These are phyloP conservation scores for Coemansia sp. DNA, from an alignment of 192 early-diverging fungal species.

Conservation along the genomic window DNA sequence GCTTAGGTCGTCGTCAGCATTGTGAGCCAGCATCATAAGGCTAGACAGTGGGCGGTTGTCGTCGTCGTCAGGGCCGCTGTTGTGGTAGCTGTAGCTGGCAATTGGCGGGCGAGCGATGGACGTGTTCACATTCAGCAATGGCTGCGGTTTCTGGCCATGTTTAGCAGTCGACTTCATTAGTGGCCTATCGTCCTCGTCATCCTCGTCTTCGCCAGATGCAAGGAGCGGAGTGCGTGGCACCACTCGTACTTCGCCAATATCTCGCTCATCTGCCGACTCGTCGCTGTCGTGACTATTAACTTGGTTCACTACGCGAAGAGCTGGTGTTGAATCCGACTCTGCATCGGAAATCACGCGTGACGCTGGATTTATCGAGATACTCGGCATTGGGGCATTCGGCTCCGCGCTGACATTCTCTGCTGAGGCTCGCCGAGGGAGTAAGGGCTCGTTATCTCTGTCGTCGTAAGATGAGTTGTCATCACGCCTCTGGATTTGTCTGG, in stretches of 20 bases:
- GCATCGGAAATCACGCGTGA: not conserved
- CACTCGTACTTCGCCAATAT: constrained; percentile 5
- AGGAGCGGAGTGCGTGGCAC: not conserved
- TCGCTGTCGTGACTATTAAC: constrained; percentile 14
- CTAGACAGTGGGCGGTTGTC: constrained; percentile 53
- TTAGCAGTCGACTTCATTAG: constrained; percentile 21
- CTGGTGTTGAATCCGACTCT: not conserved
- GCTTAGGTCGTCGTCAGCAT: constrained; percentile 32
- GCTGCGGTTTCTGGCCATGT: constrained; percentile 7
- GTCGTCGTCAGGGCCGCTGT: constrained; percentile 19
- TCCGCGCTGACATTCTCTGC: not conserved
- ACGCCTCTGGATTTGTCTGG: not conserved
- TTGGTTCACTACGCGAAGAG: constrained; percentile 34
- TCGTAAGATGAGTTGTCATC: not conserved
- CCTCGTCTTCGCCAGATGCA: constrained; percentile 2
- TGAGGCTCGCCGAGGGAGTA: not conserved
- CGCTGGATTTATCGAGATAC: not conserved
- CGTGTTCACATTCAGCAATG: constrained; percentile 22
- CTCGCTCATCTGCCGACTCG: constrained; percentile 3
- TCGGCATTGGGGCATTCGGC: not conserved
- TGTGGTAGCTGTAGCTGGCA: not conserved
- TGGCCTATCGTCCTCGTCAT: constrained; percentile 46
- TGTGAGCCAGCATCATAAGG: constrained; percentile 24
- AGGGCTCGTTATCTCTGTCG: constrained; percentile 8
- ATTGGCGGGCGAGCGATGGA: not conserved